Evolutionary conservation across 2,329 filamentous ascomycete genomes (phyloP).

Genomic region (Microascus cirrosus): DNA sequence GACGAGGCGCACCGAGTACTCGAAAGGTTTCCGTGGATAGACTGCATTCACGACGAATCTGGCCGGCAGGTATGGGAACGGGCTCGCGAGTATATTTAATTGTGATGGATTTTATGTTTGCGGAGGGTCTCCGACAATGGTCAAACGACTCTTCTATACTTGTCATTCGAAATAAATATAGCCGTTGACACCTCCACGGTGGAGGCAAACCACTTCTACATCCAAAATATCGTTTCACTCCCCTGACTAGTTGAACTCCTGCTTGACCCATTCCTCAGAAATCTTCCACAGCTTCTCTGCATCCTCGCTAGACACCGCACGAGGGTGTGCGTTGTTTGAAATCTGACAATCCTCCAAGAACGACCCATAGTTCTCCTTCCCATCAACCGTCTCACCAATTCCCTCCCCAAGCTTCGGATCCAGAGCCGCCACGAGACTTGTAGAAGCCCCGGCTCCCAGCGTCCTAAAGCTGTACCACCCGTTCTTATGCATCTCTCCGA

Average conservation of each 20-base stretch:
- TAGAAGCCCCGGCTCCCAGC: slow-evolving; percentile 18
- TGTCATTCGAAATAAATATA: no score
- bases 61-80: no score
- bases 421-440: slow-evolving; percentile 20
- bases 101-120: slow-evolving; percentile 21
- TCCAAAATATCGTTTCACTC: no score
- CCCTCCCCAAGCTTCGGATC: slow-evolving; percentile 11
- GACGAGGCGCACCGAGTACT: not conserved
- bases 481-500: slow-evolving; percentile 9
- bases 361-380: slow-evolving; percentile 15
- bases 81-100: no score
- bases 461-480: slow-evolving; percentile 11
- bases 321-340: slow-evolving; percentile 5
- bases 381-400: slow-evolving; percentile 7
- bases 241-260: slow-evolving; percentile 15
- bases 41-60: no score
- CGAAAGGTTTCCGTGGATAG: no score
- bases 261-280: slow-evolving; percentile 19
- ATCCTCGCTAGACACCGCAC: slow-evolving; percentile 13
- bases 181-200: no score
- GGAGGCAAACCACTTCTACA: no score
- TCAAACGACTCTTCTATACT: no score
- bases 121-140: no score
- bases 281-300: slow-evolving; percentile 21
- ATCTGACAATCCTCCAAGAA: slow-evolving; percentile 18